Base-by-base conservation (phyloP, 768 basidiomycete species). In the Sutorius australiensis region DNA sequence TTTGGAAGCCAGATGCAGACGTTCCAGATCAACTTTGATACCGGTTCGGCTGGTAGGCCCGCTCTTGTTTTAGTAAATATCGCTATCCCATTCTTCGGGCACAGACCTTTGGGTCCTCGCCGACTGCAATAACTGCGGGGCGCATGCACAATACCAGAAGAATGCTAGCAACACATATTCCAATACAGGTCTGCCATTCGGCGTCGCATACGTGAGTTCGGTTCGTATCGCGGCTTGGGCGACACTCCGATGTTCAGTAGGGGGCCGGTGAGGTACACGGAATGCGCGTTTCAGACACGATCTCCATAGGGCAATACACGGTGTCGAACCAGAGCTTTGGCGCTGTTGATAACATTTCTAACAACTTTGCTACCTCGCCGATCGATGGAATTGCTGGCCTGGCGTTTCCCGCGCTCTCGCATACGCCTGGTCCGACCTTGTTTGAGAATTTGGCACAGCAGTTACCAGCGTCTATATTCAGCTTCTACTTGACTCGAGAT, bases 1-100 rank as follows among this genome's bases (percentile, higher is more conserved):
- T 72, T 88, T 47, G 87, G 87, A 10, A 81, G 81, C 16, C 78
- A 79, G 1, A 58, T 69, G 1, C 84, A 86, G 64, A 48, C 56
- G 19, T 60, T 87, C 16, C 71, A 75, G 3, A 75, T 87, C 32
- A 80, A 84, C 64, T 71, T 87, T 57, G 87, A 89, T 65, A 87
- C 86, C 3, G 84, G 86, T 46, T 83, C 81, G 7, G 59, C 63
- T 17, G 63, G 63, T 66, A 32, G 9, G 56, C 1, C 37, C 2
- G 31, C 16, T 14, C 16, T 31, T 17, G 12, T 24, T 37, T 50
- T n/a, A 6, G 16, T 8, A 31, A 27, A 16, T 4, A 0, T 8
- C n/a, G 8, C 9, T 24, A 28, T 30, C 33, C 33, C 9, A 32
- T 30, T 3, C 5, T 17, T 33, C 27, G n/a, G 12, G 10, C 17